Percentiles rank a stretch among this genome's conserved stretches.
These are phyloP conservation scores for Purshia tridentata DNA, from an alignment of 306 rosid species.

Conservation along the genomic window DNA sequence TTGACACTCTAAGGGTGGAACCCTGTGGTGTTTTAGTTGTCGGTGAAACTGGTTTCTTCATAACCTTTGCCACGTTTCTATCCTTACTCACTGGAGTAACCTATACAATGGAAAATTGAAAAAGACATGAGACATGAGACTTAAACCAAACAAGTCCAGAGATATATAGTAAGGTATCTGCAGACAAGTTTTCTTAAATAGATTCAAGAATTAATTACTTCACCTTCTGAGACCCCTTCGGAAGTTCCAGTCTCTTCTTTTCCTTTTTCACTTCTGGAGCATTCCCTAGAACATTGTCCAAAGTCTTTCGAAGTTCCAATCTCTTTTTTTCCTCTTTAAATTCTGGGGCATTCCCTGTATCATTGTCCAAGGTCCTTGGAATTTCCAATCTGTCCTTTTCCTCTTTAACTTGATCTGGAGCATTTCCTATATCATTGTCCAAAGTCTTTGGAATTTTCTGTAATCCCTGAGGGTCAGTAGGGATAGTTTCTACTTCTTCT, in stretches of 20 bases:
- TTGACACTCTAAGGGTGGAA: constrained; percentile 52
- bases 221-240: constrained; percentile 63
- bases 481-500: constrained; percentile 37
- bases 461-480: constrained; percentile 36
- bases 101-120: constrained; percentile 41
- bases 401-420: constrained; percentile 41
- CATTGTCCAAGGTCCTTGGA: constrained; percentile 38
- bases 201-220: constrained; percentile 6
- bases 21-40: constrained; percentile 48
- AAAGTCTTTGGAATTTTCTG: constrained; percentile 43
- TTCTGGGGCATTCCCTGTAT: constrained; percentile 41
- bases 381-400: constrained; percentile 28
- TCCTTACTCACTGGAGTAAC: constrained; percentile 48
- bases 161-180: neutral
- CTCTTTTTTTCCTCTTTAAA: constrained; percentile 29
- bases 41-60: constrained; percentile 55
- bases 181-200: neutral
- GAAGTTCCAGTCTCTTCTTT: constrained; percentile 30
- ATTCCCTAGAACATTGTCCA: constrained; percentile 35
- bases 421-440: constrained; percentile 39
- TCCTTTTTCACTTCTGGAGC: constrained; percentile 39
- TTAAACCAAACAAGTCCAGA: constrained; percentile 12
- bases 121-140: constrained; percentile 20
- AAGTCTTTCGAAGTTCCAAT: constrained; percentile 39
- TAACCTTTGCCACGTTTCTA: constrained; percentile 41